phyloP scores from a whole-genome alignment of 2,329 filamentous ascomycete species.

The Aspergillus sp. region DNA sequence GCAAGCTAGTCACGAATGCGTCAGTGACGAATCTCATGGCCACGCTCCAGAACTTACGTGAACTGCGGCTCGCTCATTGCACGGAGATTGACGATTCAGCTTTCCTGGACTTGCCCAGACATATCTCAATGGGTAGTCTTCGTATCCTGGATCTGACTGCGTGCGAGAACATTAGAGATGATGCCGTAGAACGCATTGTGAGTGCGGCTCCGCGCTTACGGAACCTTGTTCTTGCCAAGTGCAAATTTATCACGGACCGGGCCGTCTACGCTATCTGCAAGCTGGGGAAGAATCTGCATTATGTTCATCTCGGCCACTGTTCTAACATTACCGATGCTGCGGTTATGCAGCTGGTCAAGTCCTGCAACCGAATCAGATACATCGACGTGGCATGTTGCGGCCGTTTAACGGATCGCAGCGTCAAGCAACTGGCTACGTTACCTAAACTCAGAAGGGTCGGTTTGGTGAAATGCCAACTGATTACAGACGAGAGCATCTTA shows the following conservation, averaged over 20 bases:
- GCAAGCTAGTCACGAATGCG: constrained; percentile 77
- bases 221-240: constrained; percentile 94
- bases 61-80: constrained; percentile 85
- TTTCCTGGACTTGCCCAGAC: constrained; percentile 75
- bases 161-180: constrained; percentile 81
- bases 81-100: constrained; percentile 83
- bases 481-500: constrained; percentile 87
- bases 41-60: constrained; percentile 81
- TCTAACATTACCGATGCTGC: constrained; percentile 86
- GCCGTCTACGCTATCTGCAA: constrained; percentile 85
- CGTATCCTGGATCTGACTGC: constrained; percentile 93
- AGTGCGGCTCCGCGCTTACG: constrained; percentile 82
- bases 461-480: constrained; percentile 87
- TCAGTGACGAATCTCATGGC: constrained; percentile 81
- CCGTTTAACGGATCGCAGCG: constrained; percentile 83
- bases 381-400: constrained; percentile 97
- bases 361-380: constrained; percentile 92
- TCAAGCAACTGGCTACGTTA: constrained; percentile 79
- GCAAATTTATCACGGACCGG: constrained; percentile 85
- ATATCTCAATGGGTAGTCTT: constrained; percentile 78
- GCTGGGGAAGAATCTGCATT: constrained; percentile 94
- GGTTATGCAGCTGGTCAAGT: constrained; percentile 79
- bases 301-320: constrained; percentile 94
- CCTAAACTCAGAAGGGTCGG: constrained; percentile 95
- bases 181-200: constrained; percentile 86